Evolutionary conservation across 208 protist genomes (phyloP).

Genomic region (Balamuthia mandrillaris): DNA sequence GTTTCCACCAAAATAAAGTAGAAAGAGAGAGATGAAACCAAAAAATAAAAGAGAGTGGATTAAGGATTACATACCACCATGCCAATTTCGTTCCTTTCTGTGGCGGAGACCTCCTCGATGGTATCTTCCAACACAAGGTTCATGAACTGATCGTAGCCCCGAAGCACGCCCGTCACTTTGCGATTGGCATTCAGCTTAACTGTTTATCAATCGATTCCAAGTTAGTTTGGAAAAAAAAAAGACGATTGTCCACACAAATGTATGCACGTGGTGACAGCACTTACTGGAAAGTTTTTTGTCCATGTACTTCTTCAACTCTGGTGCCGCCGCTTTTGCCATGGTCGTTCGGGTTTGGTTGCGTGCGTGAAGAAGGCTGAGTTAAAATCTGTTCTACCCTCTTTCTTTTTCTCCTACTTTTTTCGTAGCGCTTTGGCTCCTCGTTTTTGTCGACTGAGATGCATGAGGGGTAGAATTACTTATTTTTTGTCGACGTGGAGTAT

Average conservation of each 20-base stretch:
- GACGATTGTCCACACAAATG: constrained; percentile 62
- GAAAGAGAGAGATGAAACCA: not conserved
- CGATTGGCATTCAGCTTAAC: constrained; percentile 93
- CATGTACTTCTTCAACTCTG: constrained; percentile 84
- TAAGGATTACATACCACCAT: constrained; percentile 76
- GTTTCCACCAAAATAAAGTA: not conserved
- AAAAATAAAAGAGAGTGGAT: not conserved
- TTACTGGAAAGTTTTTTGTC: constrained; percentile 78
- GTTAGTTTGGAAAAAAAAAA: constrained; percentile 38
- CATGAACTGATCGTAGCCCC: constrained; percentile 95
- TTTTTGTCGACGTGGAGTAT: too few relatives aligned
- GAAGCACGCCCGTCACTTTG: constrained; percentile 86
- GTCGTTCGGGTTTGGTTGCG: too few relatives aligned
- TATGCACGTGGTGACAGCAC: too few relatives aligned
- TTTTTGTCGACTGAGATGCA: too few relatives aligned
- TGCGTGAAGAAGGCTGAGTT: too few relatives aligned
- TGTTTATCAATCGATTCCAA: too few relatives aligned
- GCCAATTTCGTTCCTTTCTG: constrained; percentile 76
- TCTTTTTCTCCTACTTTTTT: too few relatives aligned
- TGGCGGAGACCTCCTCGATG: constrained; percentile 81
- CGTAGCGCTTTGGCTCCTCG: too few relatives aligned
- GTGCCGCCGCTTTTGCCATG: constrained; percentile 8
- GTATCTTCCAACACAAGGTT: constrained; percentile 94
- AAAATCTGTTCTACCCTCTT: too few relatives aligned
- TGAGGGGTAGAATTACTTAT: too few relatives aligned